Percentiles rank a stretch among this genome's conserved stretches.
Evolutionary conservation across 2,329 filamentous ascomycete species (phyloP).

Genomic region (Paramyrothecium roridum): DNA sequence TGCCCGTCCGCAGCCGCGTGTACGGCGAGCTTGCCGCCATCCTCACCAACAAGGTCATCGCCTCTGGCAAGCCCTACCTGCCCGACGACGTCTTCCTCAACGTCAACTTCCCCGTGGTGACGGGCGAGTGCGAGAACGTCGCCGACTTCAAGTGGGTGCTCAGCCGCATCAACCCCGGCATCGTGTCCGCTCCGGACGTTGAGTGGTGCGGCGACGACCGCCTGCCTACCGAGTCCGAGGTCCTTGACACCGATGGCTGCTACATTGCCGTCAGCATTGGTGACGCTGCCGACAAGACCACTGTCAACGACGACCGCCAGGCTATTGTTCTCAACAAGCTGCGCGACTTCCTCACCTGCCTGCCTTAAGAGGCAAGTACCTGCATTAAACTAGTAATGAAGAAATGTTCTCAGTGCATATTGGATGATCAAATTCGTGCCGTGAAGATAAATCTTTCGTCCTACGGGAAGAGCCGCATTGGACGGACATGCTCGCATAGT

Average conservation of each 20-base stretch:
- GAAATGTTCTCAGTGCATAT: background rate
- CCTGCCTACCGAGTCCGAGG: conserved; percentile 56
- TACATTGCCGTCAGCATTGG: conserved; percentile 63
- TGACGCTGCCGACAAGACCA: conserved; percentile 57
- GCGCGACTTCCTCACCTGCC: conserved; percentile 24
- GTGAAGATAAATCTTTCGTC: too few relatives aligned
- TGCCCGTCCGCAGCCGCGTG: conserved; percentile 51
- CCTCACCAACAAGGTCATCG: conserved; percentile 53
- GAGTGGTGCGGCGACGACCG: conserved; percentile 51
- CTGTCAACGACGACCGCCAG: conserved; percentile 30
- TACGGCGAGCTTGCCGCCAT: conserved; percentile 62
- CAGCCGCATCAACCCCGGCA: conserved; percentile 55
- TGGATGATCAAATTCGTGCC: too few relatives aligned
- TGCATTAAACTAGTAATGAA: conserved; percentile 23
- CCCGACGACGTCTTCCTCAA: conserved; percentile 61
- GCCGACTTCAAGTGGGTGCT: conserved; percentile 62
- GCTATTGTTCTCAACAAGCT: conserved; percentile 26
- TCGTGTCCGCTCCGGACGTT: conserved; percentile 53
- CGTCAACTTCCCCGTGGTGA: conserved; percentile 63
- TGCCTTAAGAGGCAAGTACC: conserved; percentile 7
- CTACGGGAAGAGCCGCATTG: too few relatives aligned
- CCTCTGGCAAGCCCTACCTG: conserved; percentile 59
- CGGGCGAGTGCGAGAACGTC: conserved; percentile 44
- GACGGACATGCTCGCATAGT: too few relatives aligned
- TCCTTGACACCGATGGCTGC: conserved; percentile 51